Evolutionary conservation across 2,329 filamentous ascomycete genomes (phyloP).

Genomic region (Penicillium sp.): DNA sequence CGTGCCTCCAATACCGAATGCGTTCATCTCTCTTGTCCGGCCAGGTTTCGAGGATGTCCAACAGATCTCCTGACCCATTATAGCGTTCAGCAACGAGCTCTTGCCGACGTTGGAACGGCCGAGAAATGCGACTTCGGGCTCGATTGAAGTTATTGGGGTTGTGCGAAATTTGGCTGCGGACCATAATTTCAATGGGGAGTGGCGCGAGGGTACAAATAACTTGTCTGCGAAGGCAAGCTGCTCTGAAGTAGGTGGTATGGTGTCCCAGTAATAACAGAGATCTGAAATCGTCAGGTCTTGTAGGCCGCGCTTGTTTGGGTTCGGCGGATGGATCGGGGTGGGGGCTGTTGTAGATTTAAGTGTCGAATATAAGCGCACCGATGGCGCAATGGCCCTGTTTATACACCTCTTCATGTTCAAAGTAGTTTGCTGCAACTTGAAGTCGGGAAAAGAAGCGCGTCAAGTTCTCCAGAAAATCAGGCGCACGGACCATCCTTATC

Average conservation of each 20-base stretch:
- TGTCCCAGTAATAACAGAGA: conserved; percentile 54
- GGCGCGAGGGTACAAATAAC: conserved; percentile 48
- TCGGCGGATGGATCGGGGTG: neutral
- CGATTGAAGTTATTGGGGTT: conserved; percentile 53
- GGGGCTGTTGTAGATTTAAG: neutral
- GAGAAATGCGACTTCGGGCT: conserved; percentile 66
- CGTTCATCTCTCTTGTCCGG: conserved; percentile 65
- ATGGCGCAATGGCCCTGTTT: conserved; percentile 3
- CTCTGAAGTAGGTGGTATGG: conserved; percentile 41
- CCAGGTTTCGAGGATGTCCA: conserved; percentile 61
- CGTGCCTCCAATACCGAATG: conserved; percentile 60
- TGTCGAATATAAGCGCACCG: conserved; percentile 14
- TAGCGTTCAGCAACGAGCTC: conserved; percentile 64
- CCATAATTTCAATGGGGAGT: conserved; percentile 59
- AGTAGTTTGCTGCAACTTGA: neutral
- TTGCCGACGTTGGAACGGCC: conserved; percentile 73
- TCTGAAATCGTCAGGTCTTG: conserved; percentile 33
- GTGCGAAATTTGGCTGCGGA: conserved; percentile 60
- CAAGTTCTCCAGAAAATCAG: conserved; percentile 21
- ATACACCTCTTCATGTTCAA: conserved; percentile 6
- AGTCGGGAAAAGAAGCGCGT: conserved; percentile 2
- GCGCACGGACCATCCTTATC: conserved; percentile 18
- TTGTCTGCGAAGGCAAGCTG: conserved; percentile 49
- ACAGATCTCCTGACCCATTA: conserved; percentile 55
- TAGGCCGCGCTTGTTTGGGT: conserved; percentile 29